These are phyloP conservation scores for Artomyces pyxidatus DNA, from an alignment of 768 basidiomycete genomes.

Conservation along the genomic window DNA sequence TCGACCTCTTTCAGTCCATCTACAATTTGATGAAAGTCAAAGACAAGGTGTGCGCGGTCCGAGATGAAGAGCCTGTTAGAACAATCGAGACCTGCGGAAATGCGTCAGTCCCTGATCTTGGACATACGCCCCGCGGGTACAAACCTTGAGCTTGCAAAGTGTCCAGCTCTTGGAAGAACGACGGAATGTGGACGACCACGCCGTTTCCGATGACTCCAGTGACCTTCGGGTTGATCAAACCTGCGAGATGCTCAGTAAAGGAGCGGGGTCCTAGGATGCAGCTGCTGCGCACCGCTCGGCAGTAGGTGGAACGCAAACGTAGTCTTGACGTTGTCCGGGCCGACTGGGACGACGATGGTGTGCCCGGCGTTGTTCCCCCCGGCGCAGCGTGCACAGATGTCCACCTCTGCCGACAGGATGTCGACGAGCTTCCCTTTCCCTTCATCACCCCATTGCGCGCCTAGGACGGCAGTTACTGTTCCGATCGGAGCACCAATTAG, in stretches of 20 bases:
- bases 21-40: constrained; percentile 99
- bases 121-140: constrained; percentile 2
- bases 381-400: constrained; percentile 93
- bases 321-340: constrained; percentile 61
- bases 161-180: constrained; percentile 91
- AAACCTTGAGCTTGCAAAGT: constrained; percentile 75
- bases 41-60: constrained; percentile 93
- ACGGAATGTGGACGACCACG: constrained; percentile 93
- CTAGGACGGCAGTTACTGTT: constrained; percentile 68
- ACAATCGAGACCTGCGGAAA: constrained; percentile 68
- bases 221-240: constrained; percentile 81
- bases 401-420: constrained; percentile 81
- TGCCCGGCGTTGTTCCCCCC: constrained; percentile 99
- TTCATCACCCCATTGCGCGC: constrained; percentile 90
- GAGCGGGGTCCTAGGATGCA: background rate
- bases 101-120: background rate
- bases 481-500: background rate
- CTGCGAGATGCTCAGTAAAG: constrained; percentile 28
- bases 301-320: constrained; percentile 94
- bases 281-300: constrained; percentile 69
- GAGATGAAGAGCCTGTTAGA: constrained; percentile 83
- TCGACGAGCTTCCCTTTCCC: constrained; percentile 97
- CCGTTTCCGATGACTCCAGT: constrained; percentile 86
- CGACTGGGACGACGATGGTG: constrained; percentile 82
- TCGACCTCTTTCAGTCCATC: constrained; percentile 98